Evolutionary conservation across 2,329 filamentous ascomycete species (phyloP), one percentile per base, ranked within the genome.

Genomic region (Cladosporium sp.): DNA sequence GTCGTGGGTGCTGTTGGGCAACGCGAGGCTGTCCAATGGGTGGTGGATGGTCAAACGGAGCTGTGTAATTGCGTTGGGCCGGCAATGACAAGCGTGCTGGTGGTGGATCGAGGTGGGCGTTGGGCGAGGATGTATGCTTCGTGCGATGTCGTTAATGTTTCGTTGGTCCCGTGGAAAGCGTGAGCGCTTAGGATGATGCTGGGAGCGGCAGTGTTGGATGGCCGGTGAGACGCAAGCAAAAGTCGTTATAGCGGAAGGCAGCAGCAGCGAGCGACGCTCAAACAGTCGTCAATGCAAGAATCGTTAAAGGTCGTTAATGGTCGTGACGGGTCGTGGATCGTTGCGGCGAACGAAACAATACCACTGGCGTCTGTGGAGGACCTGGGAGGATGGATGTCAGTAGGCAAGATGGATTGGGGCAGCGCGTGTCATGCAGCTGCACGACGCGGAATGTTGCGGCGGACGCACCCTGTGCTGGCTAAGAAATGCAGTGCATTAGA

Each of bases 401-500:
- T 38, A 36, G 34, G 34, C 3, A 7, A 44, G 51, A 38, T 63
- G 51, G 49, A 47, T 49, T 59, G 65, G 28, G 55, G 61, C 28
- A 67, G 41, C 55, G 55, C 52, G 60, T 67, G 54, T 67, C 52
- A 58, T 66, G 65, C 59, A 59, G 63, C 58, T 75, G 74, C 73
- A 75, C 70, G 72, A 71, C 70, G 66, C 62, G 65, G 49, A 51
- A n/a, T 65, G 61, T 30, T 30, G 55, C 47, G 52, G 65, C 68
- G 49, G 55, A 75, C 73, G 74, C 74, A 75, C 74, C 74, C 70
- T 70, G 71, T 74, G 44, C 51, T 69, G 69, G 74, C 70, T 73
- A 74, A 71, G 68, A 71, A 72, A 76, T 75, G 74, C 74, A 75
- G 75, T 76, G 74, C 74, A 76, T 74, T 71, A 71, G 69, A 67